Base-by-base conservation (phyloP, 2,329 filamentous ascomycete species). In the Aspergillus tamarii region DNA sequence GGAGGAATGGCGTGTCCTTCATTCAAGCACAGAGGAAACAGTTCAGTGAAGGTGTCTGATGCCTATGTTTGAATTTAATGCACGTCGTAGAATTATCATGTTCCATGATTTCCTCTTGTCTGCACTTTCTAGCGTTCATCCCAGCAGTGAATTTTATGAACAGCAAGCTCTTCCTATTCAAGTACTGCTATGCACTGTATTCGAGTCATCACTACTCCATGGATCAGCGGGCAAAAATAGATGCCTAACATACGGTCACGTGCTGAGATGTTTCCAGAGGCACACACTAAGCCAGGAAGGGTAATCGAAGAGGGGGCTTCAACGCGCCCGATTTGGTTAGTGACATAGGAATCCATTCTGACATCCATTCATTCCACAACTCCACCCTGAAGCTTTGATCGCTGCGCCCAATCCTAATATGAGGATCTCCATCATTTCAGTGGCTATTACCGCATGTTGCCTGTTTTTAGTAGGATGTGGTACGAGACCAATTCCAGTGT, bases 141-240 rank as follows among this genome's bases (percentile, higher is more conserved):
- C 4, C 4, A 46, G 4, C 10, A 7, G 3, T 23, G 3, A 7
- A 3, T 2, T 4, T 7, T 2, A 10, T 3, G 14, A 5, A 23
- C 6, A 23, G 2, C 12, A 23, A 23, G 2, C 5, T 23, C 3
- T 14, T 21, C n/a, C 43, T 14, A 5, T 7, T 23, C n/a, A 10
- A 5, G 0, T 11, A 21, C 10, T 14, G 4, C n/a, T 21, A 46
- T 7, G n/a, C 10, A 19, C 8, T 41, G 8, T 41, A 41, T 41
- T n/a, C 7, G 7, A 7, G 34, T 4, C 11, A 16, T 0, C 14
- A 16, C 34, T 8, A 7, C 34, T 26, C 26, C 26, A 1, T 26
- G 5, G 26, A 16, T 36, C 14, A 36, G 14, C 6, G 34, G 5
- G 16, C 14, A 36, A 43, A 23, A 14, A 46, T 21, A 14, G 43